Percentiles rank a stretch among this genome's conserved stretches.
These are phyloP conservation scores for Alternaria novae-zelandiae DNA, from an alignment of 2,329 filamentous ascomycete species.

Conservation along the genomic window DNA sequence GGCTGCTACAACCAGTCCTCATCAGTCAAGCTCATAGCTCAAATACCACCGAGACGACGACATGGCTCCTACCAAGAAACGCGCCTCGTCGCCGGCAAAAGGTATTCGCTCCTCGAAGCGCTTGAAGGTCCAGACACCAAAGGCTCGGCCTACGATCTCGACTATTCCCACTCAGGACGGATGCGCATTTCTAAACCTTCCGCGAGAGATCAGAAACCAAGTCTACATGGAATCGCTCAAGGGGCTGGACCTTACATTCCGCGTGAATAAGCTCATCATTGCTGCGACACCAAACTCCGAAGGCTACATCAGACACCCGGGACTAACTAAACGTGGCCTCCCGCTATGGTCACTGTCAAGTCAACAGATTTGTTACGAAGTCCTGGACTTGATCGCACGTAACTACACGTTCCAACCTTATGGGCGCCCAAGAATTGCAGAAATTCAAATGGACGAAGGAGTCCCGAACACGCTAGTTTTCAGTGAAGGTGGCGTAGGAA, in stretches of 20 bases:
- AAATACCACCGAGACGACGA: neutral
- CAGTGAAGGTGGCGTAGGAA: too few species aligned
- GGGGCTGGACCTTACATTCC: neutral
- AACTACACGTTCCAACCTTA: neutral
- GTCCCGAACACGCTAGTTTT: too few species aligned
- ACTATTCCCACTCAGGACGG: fast-evolving
- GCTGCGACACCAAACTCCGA: neutral
- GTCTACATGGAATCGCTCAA: neutral
- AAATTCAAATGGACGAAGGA: too few species aligned
- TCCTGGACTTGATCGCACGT: neutral
- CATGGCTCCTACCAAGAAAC: neutral
- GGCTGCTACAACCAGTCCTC: neutral
- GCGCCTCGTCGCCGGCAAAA: neutral
- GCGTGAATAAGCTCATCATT: neutral
- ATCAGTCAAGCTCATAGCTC: fast-evolving
- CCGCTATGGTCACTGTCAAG: neutral
- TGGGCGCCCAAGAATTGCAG: too few species aligned
- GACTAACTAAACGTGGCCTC: neutral
- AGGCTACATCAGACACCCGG: too few species aligned
- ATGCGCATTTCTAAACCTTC: neutral
- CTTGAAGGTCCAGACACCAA: fast-evolving
- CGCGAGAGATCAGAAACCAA: neutral
- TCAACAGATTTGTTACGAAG: neutral
- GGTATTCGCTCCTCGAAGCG: neutral
- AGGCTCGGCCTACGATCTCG: neutral